A percentile compares a stretch with the other conserved stretches of the same genome.
These are phyloP conservation scores for Panaeolus cyanescens DNA, from an alignment of 768 basidiomycete genomes.

Conservation along the genomic window DNA sequence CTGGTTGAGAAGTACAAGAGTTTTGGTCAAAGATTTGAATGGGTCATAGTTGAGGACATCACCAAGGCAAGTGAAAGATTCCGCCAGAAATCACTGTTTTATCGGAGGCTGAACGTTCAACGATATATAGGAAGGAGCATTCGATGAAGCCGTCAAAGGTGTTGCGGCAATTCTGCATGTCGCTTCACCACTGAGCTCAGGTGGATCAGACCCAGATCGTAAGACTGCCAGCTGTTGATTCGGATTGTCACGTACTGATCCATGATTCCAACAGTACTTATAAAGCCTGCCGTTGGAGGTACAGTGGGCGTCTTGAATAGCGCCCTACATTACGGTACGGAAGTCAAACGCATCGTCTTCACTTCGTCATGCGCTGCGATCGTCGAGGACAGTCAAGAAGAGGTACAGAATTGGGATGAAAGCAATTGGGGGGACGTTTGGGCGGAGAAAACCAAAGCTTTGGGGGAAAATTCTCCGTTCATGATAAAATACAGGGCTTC, in stretches of 20 bases:
- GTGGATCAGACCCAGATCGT: slow-evolving; percentile 45
- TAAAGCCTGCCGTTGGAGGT: slow-evolving; percentile 73
- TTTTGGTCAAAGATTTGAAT: slow-evolving; percentile 60
- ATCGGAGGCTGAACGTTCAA: no score
- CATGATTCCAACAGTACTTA: slow-evolving; percentile 45
- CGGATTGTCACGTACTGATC: slow-evolving; percentile 17
- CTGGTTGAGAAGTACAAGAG: slow-evolving; percentile 50
- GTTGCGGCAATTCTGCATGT: slow-evolving; percentile 74
- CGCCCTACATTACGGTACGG: slow-evolving; percentile 38
- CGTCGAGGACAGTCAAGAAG: slow-evolving; percentile 23
- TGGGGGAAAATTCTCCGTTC: slow-evolving; percentile 45
- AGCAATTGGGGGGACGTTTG: slow-evolving; percentile 55
- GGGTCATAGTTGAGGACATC: slow-evolving; percentile 73
- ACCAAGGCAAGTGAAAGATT: slow-evolving; percentile 25
- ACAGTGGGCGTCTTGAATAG: slow-evolving; percentile 63
- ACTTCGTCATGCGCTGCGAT: slow-evolving; percentile 60
- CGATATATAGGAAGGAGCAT: slow-evolving; percentile 60
- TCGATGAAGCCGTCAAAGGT: slow-evolving; percentile 77
- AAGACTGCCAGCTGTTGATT: neutral
- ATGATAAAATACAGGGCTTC: slow-evolving; percentile 53
- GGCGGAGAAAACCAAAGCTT: slow-evolving; percentile 45
- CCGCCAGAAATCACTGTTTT: no score
- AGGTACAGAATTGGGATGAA: slow-evolving; percentile 40
- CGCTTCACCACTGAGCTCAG: slow-evolving; percentile 60
- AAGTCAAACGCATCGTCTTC: slow-evolving; percentile 62